Base-by-base conservation (phyloP, 805 yeast species). In the Cyberlindnera misumaiensis region DNA sequence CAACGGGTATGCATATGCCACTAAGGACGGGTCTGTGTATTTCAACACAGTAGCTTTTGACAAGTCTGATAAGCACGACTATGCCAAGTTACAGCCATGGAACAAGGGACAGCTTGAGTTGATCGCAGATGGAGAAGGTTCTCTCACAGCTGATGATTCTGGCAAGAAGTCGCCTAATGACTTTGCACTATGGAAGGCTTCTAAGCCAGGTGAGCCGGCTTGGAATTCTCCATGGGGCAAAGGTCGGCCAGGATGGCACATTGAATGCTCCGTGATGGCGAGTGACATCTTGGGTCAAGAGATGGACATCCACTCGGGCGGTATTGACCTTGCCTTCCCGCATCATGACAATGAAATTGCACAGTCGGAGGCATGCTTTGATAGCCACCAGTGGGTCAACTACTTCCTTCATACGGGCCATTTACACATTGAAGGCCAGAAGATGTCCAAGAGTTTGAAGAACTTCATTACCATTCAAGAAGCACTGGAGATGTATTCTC, bases 191-290 rank as follows among this genome's bases (percentile, higher is more conserved):
- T 93, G 98, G 98, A 93, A 93, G 59, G 77, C 89, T 0, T 83
- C 95, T 7, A 93, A 93, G 59, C 90, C 95, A 7, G 98, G 98
- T 52, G 98, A 93, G 65, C 98, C 98, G 17, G 74, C 78, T 34
- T 93, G 97, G 97, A 75, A 71, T 5, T 86, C 96, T 2, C 89
- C 90, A 20, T 93, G 97, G 97, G 98, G 98, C 18, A 70, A 70
- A 42, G 98, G 98, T 38, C 81, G 98, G 60, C 98, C 98, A 11
- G 98, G 98, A 4, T 93, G 98, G 98, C 98, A 93, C 60, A 93
- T 93, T 60, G 98, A 93, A 65, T 93, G 98, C 72, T 88, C 97
- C 8, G 98, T 93, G 15, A 93, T 93, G 98, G 97, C 97, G 2
- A 74, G 88, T 37, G 95, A 88, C 49, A 73, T 89, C 34, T 72